These are phyloP conservation scores for Trichoderma gamsii DNA, from an alignment of 495 filamentous ascomycete genomes.

Conservation along the genomic window DNA sequence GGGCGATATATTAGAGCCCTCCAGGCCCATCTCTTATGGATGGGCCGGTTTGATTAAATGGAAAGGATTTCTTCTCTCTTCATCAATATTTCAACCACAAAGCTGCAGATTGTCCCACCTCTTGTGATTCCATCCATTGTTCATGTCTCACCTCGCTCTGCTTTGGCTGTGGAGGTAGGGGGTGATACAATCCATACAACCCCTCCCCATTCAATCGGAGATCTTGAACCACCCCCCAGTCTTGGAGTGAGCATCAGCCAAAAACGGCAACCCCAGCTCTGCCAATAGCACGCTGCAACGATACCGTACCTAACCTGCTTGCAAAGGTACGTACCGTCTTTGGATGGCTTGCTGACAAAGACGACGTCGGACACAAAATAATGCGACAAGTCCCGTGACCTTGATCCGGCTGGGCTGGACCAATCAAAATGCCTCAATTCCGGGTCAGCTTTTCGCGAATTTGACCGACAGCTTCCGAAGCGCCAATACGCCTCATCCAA, in stretches of 20 bases:
- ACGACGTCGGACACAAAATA: background rate
- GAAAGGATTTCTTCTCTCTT: background rate
- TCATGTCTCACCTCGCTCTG: background rate
- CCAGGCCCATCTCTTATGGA: background rate
- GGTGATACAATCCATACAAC: background rate
- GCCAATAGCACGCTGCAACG: slow-evolving; percentile 2
- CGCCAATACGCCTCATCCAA: slow-evolving; percentile 22
- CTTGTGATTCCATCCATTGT: background rate
- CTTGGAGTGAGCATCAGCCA: background rate
- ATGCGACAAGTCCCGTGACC: slow-evolving; percentile 26
- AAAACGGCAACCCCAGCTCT: slow-evolving; percentile 9
- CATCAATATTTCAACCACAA: background rate
- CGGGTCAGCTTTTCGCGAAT: slow-evolving; percentile 24
- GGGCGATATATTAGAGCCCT: slow-evolving; percentile 1
- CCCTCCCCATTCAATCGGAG: slow-evolving; percentile 4
- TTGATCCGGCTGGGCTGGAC: slow-evolving; percentile 18
- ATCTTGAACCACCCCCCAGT: slow-evolving; percentile 7
- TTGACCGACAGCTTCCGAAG: slow-evolving; percentile 20
- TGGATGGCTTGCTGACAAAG: background rate
- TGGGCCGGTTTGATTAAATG: background rate
- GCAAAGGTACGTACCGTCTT: no score
- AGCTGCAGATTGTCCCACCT: background rate
- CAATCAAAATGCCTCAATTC: slow-evolving; percentile 44
- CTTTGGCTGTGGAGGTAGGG: background rate
- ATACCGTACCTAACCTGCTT: background rate